Percentiles rank a stretch among this genome's conserved stretches.
These are phyloP conservation scores for Leccinellum rugosiceps DNA, from an alignment of 768 basidiomycete species.

Conservation along the genomic window DNA sequence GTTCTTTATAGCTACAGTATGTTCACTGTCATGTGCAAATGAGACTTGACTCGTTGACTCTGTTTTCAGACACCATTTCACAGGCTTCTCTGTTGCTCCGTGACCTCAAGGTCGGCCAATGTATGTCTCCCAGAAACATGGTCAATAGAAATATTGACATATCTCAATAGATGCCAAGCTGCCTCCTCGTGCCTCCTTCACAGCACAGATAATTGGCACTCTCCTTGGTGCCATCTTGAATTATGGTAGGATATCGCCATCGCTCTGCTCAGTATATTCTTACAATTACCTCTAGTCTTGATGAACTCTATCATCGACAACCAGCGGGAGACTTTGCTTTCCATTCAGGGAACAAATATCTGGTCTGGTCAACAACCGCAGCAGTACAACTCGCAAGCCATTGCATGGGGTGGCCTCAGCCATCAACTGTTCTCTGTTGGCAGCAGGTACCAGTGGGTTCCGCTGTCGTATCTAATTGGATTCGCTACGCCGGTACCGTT, in stretches of 20 bases:
- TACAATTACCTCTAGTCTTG: slow-evolving; percentile 40
- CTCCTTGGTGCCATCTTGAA: slow-evolving; percentile 50
- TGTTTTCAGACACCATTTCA: slow-evolving; percentile 43
- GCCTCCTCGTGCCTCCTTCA: slow-evolving; percentile 61
- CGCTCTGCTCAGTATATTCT: neutral
- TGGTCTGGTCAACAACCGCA: slow-evolving; percentile 33
- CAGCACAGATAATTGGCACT: slow-evolving; percentile 54
- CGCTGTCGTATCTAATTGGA: slow-evolving; percentile 34
- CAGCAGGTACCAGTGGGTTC: slow-evolving; percentile 38
- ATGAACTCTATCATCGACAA: slow-evolving; percentile 58
- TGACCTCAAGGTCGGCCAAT: slow-evolving; percentile 48
- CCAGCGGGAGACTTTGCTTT: slow-evolving; percentile 49
- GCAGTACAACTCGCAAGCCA: slow-evolving; percentile 31
- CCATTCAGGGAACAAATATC: slow-evolving; percentile 48
- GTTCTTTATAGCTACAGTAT: slow-evolving; percentile 46
- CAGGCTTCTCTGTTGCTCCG: slow-evolving; percentile 53
- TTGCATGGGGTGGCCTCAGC: slow-evolving; percentile 39
- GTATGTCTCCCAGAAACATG: slow-evolving; percentile 1
- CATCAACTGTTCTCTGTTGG: slow-evolving; percentile 32
- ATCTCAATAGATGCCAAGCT: slow-evolving; percentile 43
- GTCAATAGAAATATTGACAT: slow-evolving; percentile 36
- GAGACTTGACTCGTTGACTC: slow-evolving; percentile 24
- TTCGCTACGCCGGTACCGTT: slow-evolving; percentile 38
- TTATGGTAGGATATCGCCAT: slow-evolving; percentile 32
- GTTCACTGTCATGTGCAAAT: slow-evolving; percentile 2